Percentiles rank a stretch among this genome's conserved stretches.
Evolutionary conservation across 805 yeast species (phyloP).

Genomic region (Candida montana): DNA sequence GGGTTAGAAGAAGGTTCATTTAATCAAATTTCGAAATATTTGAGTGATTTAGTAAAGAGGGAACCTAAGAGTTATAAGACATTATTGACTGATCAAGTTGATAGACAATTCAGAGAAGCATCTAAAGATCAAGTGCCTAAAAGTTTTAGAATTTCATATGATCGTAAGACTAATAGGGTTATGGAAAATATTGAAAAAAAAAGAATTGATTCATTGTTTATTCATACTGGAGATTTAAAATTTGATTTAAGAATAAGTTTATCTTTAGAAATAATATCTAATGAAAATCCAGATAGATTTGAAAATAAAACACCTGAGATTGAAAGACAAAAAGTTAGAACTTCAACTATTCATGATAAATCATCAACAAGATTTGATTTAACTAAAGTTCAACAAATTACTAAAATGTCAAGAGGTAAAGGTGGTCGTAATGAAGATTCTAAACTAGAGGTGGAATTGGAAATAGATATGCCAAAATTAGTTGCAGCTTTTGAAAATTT

Average conservation of each 20-base stretch:
- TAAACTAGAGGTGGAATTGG: conserved; percentile 44
- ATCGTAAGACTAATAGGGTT: conserved; percentile 58
- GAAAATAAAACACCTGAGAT: conserved; percentile 47
- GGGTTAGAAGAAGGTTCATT: conserved; percentile 62
- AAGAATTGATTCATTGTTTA: conserved; percentile 64
- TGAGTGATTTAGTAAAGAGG: conserved; percentile 48
- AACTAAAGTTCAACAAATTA: conserved; percentile 45
- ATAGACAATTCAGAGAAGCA: conserved; percentile 57
- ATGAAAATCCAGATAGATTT: conserved; percentile 50
- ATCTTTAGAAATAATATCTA: conserved; percentile 70
- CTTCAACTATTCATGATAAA: conserved; percentile 65
- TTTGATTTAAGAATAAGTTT: conserved; percentile 75
- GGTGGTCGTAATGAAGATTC: conserved; percentile 23
- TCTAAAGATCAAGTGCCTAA: conserved; percentile 61
- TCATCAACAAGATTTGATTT: conserved; percentile 71
- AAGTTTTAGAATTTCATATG: conserved; percentile 60
- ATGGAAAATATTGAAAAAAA: conserved; percentile 69
- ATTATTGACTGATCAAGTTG: conserved; percentile 58
- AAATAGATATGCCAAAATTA: conserved; percentile 41
- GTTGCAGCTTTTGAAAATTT: conserved; percentile 36
- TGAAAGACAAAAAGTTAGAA: conserved; percentile 67
- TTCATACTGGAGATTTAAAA: conserved; percentile 70
- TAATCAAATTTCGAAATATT: conserved; percentile 48
- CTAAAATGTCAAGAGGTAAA: conserved; percentile 20
- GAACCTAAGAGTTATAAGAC: conserved; percentile 52